Evolutionary conservation across 768 basidiomycete species (phyloP).

Genomic region (Suillus variegatus): DNA sequence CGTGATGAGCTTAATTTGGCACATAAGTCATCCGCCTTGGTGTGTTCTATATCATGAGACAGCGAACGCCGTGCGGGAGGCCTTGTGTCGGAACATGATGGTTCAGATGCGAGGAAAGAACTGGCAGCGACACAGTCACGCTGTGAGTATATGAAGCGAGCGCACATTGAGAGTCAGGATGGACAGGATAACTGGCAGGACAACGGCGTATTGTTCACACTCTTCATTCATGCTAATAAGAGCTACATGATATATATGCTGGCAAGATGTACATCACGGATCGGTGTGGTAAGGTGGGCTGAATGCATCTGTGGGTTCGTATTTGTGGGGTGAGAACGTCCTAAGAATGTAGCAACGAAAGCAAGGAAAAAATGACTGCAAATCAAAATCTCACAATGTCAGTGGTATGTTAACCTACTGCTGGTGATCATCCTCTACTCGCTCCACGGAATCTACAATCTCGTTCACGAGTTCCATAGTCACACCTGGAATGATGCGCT

Average conservation of each 20-base stretch:
- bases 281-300: not conserved
- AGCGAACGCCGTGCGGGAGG: too few species aligned
- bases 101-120: too few species aligned
- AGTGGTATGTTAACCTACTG: conserved; percentile 36
- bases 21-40: too few species aligned
- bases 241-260: conserved; percentile 25
- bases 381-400: conserved; percentile 2
- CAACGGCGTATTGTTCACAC: too few species aligned
- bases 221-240: conserved; percentile 14
- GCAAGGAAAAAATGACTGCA: conserved; percentile 17
- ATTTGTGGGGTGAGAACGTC: conserved; percentile 9
- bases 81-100: too few species aligned
- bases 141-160: too few species aligned
- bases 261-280: not conserved
- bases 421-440: conserved; percentile 61
- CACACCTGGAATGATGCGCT: conserved; percentile 93
- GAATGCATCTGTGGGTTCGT: conserved; percentile 14
- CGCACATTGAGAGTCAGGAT: not conserved
- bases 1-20: too few species aligned
- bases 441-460: conserved; percentile 91
- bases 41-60: too few species aligned
- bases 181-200: too few species aligned
- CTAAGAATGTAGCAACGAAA: conserved; percentile 10
- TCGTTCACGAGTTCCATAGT: conserved; percentile 66
- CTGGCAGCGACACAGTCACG: too few species aligned